phyloP scores from a whole-genome alignment of 805 yeast genomes.

The Kodamaea neixiangensis region DNA sequence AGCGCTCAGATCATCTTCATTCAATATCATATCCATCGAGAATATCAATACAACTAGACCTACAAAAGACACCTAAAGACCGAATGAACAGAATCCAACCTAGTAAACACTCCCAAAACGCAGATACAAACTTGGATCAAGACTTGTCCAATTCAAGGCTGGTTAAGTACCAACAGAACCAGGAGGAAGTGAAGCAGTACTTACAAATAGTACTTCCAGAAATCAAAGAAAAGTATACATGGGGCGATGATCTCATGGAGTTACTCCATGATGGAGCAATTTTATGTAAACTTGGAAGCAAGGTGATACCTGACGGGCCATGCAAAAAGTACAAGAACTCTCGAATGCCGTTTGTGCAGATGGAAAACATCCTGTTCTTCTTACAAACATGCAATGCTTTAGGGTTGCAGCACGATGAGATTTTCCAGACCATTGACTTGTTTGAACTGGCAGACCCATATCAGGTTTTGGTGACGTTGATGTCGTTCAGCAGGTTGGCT shows the following conservation, averaged over 20 bases:
- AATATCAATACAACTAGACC: background rate
- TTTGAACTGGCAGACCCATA: slow-evolving; percentile 76
- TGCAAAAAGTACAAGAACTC: slow-evolving; percentile 56
- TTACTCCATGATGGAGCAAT: slow-evolving; percentile 60
- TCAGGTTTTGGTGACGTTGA: slow-evolving; percentile 71
- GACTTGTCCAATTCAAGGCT: slow-evolving; percentile 54
- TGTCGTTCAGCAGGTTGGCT: slow-evolving; percentile 71
- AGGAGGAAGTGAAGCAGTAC: slow-evolving; percentile 56
- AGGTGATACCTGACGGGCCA: slow-evolving; percentile 21
- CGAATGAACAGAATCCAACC: slow-evolving; percentile 12
- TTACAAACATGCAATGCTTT: slow-evolving; percentile 57
- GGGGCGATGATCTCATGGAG: slow-evolving; percentile 47
- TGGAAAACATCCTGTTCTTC: slow-evolving; percentile 83
- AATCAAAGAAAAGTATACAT: slow-evolving; percentile 10
- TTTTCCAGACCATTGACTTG: slow-evolving; percentile 76
- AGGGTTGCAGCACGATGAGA: slow-evolving; percentile 79
- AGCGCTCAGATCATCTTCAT: too few species aligned
- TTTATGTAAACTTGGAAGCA: slow-evolving; percentile 35
- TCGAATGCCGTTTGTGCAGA: slow-evolving; percentile 70
- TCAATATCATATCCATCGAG: background rate
- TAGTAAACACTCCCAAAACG: slow-evolving; percentile 2
- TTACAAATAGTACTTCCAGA: slow-evolving; percentile 34
- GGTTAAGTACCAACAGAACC: slow-evolving; percentile 49
- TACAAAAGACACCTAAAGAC: background rate
- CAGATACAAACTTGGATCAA: slow-evolving; percentile 58